Evolutionary conservation across 345 rosid genomes (phyloP).

Genomic region (Hibiscus syriacus): DNA sequence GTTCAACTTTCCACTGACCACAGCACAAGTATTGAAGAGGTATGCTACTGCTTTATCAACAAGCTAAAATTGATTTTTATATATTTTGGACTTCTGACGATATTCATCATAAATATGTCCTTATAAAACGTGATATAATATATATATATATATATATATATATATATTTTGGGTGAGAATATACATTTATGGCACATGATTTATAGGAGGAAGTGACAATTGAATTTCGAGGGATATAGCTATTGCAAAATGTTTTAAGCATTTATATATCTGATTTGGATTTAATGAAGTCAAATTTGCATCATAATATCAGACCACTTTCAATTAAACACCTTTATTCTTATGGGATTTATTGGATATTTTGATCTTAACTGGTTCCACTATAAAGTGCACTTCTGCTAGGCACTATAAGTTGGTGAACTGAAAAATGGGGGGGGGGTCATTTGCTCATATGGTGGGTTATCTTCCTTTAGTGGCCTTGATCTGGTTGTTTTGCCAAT

Average conservation of each 20-base stretch:
- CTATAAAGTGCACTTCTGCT: background rate
- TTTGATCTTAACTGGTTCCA: conserved; percentile 3
- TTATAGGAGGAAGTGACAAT: background rate
- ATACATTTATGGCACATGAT: background rate
- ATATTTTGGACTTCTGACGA: background rate
- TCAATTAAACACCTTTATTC: background rate
- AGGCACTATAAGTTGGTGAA: conserved; percentile 1
- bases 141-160: too few species aligned
- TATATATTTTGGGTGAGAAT: background rate
- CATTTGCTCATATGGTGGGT: background rate
- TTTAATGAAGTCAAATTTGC: background rate
- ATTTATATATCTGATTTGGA: background rate
- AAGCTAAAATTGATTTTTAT: conserved; percentile 1
- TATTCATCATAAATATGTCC: background rate
- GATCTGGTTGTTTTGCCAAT: background rate
- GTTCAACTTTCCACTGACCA: conserved; percentile 91
- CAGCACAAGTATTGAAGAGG: conserved; percentile 85
- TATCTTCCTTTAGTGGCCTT: background rate
- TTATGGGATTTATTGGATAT: background rate
- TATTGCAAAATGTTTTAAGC: background rate
- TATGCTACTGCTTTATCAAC: conserved; percentile 18
- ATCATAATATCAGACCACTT: conserved; percentile 1
- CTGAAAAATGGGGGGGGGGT: background rate
- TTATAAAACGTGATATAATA: background rate
- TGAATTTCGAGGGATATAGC: conserved; percentile 4